Evolutionary conservation across 495 filamentous ascomycete species (phyloP).

Genomic region (Patellaria atrata): DNA sequence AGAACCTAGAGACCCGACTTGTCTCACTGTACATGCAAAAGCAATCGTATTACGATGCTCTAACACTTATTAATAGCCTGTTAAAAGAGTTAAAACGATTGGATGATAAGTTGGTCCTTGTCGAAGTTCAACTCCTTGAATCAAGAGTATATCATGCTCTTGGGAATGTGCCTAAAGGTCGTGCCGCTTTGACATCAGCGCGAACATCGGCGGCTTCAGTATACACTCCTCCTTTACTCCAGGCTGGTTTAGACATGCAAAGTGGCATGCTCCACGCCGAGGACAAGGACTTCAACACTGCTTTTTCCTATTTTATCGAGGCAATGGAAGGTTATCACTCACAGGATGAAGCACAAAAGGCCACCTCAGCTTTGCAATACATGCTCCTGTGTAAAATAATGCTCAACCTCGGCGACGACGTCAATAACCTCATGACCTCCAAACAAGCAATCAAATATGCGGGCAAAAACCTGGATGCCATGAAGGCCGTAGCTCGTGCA

Average conservation of each 20-base stretch:
- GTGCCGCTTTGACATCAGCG: constrained; percentile 85
- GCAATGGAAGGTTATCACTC: constrained; percentile 92
- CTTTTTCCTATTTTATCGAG: constrained; percentile 98
- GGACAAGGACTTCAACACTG: constrained; percentile 96
- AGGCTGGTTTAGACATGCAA: constrained; percentile 97
- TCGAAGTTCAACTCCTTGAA: constrained; percentile 97
- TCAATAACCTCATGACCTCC: constrained; percentile 76
- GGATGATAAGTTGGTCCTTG: constrained; percentile 94
- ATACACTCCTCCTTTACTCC: constrained; percentile 88
- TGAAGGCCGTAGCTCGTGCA: constrained; percentile 94
- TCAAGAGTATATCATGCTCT: constrained; percentile 94
- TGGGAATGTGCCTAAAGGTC: constrained; percentile 90
- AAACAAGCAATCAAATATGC: constrained; percentile 96
- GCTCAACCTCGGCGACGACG: constrained; percentile 92
- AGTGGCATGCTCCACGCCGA: constrained; percentile 96
- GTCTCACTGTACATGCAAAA: constrained; percentile 91
- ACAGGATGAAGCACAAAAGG: constrained; percentile 72
- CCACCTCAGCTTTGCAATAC: constrained; percentile 89
- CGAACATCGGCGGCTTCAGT: constrained; percentile 90
- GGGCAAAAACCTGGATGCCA: constrained; percentile 84
- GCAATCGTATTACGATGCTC: constrained; percentile 88
- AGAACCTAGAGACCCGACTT: constrained; percentile 93
- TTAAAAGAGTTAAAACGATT: constrained; percentile 92
- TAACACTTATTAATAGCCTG: constrained; percentile 89
- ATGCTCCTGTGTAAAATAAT: constrained; percentile 99